Base-by-base conservation (phyloP, 371 early-diverging fungal genomes). In the Syncephalastrum contaminatum region DNA sequence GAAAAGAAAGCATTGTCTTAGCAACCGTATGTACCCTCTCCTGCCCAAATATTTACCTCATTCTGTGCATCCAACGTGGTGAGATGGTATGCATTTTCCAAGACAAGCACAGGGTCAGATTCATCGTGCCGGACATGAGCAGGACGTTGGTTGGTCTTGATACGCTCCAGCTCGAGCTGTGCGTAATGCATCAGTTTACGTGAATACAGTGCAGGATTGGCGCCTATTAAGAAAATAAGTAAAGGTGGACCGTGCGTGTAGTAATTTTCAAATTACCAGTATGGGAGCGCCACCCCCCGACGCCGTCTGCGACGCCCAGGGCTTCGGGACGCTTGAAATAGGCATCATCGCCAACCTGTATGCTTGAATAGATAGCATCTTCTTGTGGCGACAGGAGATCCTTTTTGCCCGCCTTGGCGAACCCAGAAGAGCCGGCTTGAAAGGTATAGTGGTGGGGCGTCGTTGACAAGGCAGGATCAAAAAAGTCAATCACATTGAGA, bases 131-230 rank as follows among this genome's bases (percentile, higher is more conserved):
- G 56, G 16, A 60, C 54, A 19, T 60, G 60, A 16, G 51, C 43
- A 25, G 65, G 65, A 12, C 65, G 65, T 16, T 60, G 52, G 43
- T 65, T 67, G 43, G 45, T 63, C 15, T 63, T 53, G 36, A 89
- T 83, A 20, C 86, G 85, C 59, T 90, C 89, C 20, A 94, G 66
- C 63, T 96, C 94, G 44, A 77, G 45, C 52, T 75, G 79, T 16
- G 87, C 84, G 64, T 94, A 90, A 72, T 94, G 93, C 96, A 96
- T 96, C 55, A 96, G 62, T 56, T 91, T 89, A 36, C 88, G 83
- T 13, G 94, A 88, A 69, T 88, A 94, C 36, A 93, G 69, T 13
- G 92, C 89, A 20, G 96, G 89, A 62, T 94, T 88, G 4, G 92
- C 91, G 20, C 86, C 87, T 85, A 46, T 42, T 46, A 22, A 45